phyloP scores from a whole-genome alignment of 2,329 filamentous ascomycete species.

The Cryoendolithus antarcticus region DNA sequence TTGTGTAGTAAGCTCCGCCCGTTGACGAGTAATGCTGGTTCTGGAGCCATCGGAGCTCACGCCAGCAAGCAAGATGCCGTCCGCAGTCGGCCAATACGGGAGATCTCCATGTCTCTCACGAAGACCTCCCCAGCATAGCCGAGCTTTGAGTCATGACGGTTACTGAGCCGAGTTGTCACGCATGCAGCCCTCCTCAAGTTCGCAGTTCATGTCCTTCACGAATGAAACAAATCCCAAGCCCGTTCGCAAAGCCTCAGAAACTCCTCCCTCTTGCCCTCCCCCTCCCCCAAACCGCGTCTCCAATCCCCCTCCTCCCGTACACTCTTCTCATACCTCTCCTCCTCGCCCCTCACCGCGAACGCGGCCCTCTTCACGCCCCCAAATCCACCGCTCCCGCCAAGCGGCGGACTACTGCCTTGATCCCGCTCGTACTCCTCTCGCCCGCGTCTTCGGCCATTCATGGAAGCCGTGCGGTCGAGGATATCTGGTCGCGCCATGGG shows the following conservation, averaged over 20 bases:
- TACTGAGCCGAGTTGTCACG: too few species aligned
- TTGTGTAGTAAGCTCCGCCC: too few species aligned
- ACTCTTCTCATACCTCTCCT: conserved; percentile 8
- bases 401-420: conserved; percentile 67
- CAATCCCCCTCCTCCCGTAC: conserved; percentile 19
- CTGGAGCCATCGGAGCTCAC: too few species aligned
- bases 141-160: too few species aligned
- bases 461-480: conserved; percentile 29
- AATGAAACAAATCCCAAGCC: conserved; percentile 97
- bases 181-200: too few species aligned
- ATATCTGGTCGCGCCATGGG: conserved; percentile 16
- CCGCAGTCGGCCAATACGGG: too few species aligned
- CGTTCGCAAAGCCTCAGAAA: conserved; percentile 76
- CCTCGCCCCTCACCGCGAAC: conserved; percentile 17
- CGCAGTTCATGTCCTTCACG: conserved; percentile 34
- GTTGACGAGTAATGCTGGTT: too few species aligned
- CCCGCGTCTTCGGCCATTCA: conserved; percentile 59
- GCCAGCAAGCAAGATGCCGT: too few species aligned
- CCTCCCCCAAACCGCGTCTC: conserved; percentile 73
- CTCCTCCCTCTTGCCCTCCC: conserved; percentile 74
- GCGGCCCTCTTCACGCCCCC: conserved; percentile 23
- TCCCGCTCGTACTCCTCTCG: conserved; percentile 86
- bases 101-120: too few species aligned
- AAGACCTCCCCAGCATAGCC: too few species aligned
- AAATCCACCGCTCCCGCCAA: too few species aligned